Evolutionary conservation across 1,284 basidiomycete species (phyloP), one percentile per base, ranked within the genome.

Genomic region (Prillingera fragicola): DNA sequence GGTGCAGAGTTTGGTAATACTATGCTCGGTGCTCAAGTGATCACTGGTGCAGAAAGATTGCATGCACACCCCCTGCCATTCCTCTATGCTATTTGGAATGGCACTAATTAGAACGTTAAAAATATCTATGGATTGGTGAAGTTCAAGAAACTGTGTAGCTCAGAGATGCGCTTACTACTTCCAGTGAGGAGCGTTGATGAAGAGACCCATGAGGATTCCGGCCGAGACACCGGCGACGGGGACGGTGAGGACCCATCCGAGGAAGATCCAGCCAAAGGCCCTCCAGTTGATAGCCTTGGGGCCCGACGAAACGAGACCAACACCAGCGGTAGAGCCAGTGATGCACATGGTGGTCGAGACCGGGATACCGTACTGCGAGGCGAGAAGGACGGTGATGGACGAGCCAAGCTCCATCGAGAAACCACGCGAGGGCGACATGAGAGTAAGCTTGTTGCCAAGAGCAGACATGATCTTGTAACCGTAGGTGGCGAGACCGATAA

Each of bases 361-460:
- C 10, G 72, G 72, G 28, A 72, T 56, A 44, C 56, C 59, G 53
- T 62, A 58, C 48, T 60, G 73, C 5, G 73, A 73, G 8, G 74
- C 74, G 35, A 75, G 63, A 33, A 75, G 63, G 52, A 75, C 71
- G 27, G 72, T 73, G 56, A 74, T 71, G 35, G 73, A 59, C 1
- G 73, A 65, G 9, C 73, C 74, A 24, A 76, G 57, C 57, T 76
- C 74, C 75, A 76, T 76, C 8, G 66, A 68, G 62, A 74, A 74
- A 18, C 75, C 75, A 42, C 75, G 69, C 9, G 71, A 73, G 3
- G 74, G 75, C 1, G 73, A 74, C 50, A 67, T 62, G 34, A 74
- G 63, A 8, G 74, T 76, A 44, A 76, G 63, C 21, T 64, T 62
- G 68, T 75, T 75, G 23, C 74, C 74, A 48, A 75, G 63, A 13